Percentiles rank a stretch among this genome's conserved stretches.
Conservation (phyloP, 1,139 yeast species). For the Trichomonascaceae sp. region DNA sequence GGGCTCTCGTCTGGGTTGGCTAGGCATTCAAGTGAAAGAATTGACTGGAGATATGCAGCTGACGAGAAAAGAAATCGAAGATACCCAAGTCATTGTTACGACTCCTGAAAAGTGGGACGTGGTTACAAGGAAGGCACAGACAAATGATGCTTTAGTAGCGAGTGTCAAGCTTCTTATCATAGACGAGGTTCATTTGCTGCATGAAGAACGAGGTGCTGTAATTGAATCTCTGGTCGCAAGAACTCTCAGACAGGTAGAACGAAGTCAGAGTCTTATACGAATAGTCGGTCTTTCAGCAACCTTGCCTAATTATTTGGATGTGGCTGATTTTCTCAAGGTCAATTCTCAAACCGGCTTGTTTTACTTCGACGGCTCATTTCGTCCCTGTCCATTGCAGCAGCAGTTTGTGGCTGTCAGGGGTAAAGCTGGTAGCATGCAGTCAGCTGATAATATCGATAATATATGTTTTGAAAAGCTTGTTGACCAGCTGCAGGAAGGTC, state of each 20-base stretch:
- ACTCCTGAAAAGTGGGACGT: conserved; percentile 99
- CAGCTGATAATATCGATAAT: conserved; percentile 70
- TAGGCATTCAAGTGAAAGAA: conserved; percentile 82
- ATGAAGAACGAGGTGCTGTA: conserved; percentile 97
- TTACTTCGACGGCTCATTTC: conserved; percentile 84
- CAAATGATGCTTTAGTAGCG: conserved; percentile 70
- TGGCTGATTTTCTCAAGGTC: conserved; percentile 91
- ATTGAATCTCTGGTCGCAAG: conserved; percentile 94
- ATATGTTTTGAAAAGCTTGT: conserved; percentile 72
- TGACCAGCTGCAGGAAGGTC: conserved; percentile 61
- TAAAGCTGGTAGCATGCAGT: conserved; percentile 66
- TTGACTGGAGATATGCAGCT: conserved; percentile 97
- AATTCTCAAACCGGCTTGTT: conserved; percentile 87
- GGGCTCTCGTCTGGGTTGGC: conserved; percentile 68
- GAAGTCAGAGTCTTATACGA: conserved; percentile 88
- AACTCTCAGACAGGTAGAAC: conserved; percentile 89
- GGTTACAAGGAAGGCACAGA: conserved; percentile 81
- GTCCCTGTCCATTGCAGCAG: conserved; percentile 93
- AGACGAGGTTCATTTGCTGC: conserved; percentile 93
- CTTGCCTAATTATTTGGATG: conserved; percentile 87
- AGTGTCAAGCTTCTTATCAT: conserved; percentile 81
- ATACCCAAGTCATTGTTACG: conserved; percentile 88
- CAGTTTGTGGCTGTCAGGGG: conserved; percentile 84
- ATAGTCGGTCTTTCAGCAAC: conserved; percentile 98
- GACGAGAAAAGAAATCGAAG: conserved; percentile 71